A percentile compares a stretch with the other conserved stretches of the same genome.
Evolutionary conservation across 164 flowering plant genomes (phyloP).

Genomic region (Piper longum): DNA sequence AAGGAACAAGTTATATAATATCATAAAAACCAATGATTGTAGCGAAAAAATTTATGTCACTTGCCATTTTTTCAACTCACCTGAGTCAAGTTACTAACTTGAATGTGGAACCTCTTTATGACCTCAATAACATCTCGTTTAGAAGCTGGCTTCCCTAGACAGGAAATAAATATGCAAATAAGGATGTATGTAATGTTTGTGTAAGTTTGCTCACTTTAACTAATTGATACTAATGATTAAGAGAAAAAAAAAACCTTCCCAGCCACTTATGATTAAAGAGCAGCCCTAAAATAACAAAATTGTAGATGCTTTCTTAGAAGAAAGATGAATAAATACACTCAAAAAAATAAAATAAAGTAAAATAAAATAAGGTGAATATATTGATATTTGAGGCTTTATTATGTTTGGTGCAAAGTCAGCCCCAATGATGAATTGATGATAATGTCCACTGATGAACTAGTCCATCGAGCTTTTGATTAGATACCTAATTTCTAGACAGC

Average conservation of each 20-base stretch:
- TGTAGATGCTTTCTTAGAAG: too few relatives aligned
- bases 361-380: too few relatives aligned
- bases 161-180: not conserved
- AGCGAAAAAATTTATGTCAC: not conserved
- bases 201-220: too few relatives aligned
- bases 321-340: too few relatives aligned
- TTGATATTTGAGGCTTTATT: too few relatives aligned
- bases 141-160: conserved; percentile 48
- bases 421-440: not conserved
- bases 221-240: not conserved
- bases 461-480: not conserved
- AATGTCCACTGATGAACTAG: not conserved
- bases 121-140: conserved; percentile 58
- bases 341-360: too few relatives aligned
- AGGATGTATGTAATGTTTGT: not conserved
- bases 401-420: too few relatives aligned
- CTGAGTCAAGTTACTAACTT: conserved; percentile 94
- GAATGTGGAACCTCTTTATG: conserved; percentile 71
- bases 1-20: too few relatives aligned
- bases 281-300: too few relatives aligned
- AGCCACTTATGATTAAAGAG: too few relatives aligned
- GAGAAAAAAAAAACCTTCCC: not conserved
- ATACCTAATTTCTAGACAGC: not conserved
- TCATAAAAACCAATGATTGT: too few relatives aligned
- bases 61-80: conserved; percentile 24